These are phyloP conservation scores for Hypoxylon sp. DNA, from an alignment of 2,329 filamentous ascomycete genomes.

Conservation along the genomic window DNA sequence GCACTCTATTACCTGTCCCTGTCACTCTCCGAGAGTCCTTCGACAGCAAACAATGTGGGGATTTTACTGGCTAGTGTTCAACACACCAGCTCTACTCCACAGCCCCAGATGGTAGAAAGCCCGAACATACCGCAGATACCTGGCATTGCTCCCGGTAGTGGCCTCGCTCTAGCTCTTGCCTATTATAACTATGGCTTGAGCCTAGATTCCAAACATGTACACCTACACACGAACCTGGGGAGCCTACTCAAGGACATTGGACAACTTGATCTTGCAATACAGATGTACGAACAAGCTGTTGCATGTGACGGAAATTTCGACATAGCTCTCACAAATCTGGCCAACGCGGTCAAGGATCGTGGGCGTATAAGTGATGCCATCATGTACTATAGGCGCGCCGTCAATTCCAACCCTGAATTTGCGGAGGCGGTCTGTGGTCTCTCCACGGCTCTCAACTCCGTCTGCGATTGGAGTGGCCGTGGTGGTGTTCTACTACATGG, in stretches of 20 bases:
- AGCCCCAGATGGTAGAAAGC: conserved; percentile 48
- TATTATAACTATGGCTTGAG: conserved; percentile 96
- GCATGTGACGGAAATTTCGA: conserved; percentile 94
- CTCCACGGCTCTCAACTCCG: conserved; percentile 93
- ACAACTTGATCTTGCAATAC: conserved; percentile 89
- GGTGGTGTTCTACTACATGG: conserved; percentile 83
- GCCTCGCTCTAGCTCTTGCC: conserved; percentile 85
- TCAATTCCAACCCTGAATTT: conserved; percentile 92
- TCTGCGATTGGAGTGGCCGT: conserved; percentile 92
- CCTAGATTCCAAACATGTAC: conserved; percentile 89
- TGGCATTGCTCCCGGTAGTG: conserved; percentile 86
- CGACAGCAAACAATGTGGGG: conserved; percentile 97
- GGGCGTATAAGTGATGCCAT: conserved; percentile 94
- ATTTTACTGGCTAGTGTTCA: conserved; percentile 97
- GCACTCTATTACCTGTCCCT: conserved; percentile 95
- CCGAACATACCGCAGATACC: conserved; percentile 68
- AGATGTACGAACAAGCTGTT: conserved; percentile 97
- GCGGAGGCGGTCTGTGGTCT: conserved; percentile 96
- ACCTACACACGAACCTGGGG: conserved; percentile 95
- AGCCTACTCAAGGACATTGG: conserved; percentile 97
- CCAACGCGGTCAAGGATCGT: conserved; percentile 97
- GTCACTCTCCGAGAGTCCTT: conserved; percentile 94
- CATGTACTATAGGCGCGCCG: conserved; percentile 88
- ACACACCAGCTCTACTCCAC: conserved; percentile 64
- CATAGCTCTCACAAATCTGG: conserved; percentile 94